Evolutionary conservation across 305 asterid species (phyloP).

Genomic region (Rubia tinctorum): DNA sequence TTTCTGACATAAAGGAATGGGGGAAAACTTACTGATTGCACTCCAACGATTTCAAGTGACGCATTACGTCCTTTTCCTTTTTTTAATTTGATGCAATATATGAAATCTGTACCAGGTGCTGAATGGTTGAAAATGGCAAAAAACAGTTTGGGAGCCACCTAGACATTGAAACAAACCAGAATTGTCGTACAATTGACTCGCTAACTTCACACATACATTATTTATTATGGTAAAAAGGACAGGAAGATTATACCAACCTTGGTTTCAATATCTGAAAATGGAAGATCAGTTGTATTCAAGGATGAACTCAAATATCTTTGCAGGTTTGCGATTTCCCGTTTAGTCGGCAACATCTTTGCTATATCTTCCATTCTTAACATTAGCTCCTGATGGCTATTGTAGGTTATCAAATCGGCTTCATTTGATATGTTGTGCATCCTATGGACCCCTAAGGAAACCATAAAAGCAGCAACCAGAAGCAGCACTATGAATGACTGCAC

Average conservation of each 20-base stretch:
- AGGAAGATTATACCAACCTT: constrained; percentile 12
- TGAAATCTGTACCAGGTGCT: constrained; percentile 25
- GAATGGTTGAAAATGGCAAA: constrained; percentile 28
- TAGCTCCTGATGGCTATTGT: constrained; percentile 23
- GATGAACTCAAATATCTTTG: constrained; percentile 16
- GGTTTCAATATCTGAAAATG: constrained; percentile 18
- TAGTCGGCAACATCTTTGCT: constrained; percentile 15
- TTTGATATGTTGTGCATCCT: constrained; percentile 28
- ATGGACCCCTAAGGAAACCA: constrained; percentile 41
- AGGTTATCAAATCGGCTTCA: constrained; percentile 23
- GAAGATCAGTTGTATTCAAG: constrained; percentile 13
- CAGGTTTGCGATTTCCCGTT: constrained; percentile 17
- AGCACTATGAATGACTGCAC: constrained; percentile 36
- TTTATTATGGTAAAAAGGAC: background rate
- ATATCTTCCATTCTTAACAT: constrained; percentile 18
- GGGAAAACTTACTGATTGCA: constrained; percentile 38
- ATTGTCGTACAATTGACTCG: background rate
- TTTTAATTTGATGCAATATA: constrained; percentile 21
- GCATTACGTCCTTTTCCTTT: too few relatives aligned
- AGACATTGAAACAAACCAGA: background rate
- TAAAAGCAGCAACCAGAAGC: constrained; percentile 33
- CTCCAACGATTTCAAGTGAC: constrained; percentile 40
- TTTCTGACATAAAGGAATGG: background rate
- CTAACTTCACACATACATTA: background rate
- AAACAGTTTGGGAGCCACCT: constrained; percentile 33